Base-by-base conservation (phyloP, 371 early-diverging fungal genomes). In the Apophysomyces ossiformis region DNA sequence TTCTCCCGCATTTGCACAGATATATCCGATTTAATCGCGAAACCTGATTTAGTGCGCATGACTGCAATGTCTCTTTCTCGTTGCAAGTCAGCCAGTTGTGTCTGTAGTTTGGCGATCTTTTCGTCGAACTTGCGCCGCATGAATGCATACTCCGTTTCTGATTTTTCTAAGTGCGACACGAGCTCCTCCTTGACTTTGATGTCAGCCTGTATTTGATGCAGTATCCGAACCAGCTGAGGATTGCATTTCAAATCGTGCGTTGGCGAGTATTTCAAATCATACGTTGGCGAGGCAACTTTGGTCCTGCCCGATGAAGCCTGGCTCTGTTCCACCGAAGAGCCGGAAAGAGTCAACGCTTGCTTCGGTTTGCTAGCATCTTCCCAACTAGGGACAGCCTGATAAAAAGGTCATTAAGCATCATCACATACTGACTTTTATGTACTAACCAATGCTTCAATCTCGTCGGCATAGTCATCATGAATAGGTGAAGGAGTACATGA, bases 101-200 rank as follows among this genome's bases (percentile, higher is more conserved):
- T 63, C 64, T 91, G 89, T 60, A 93, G 76, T 3, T 75, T 66
- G 6, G 67, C 61, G 32, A 94, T 76, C 67, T 90, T 89, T 13
- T 87, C 86, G 61, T 94, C 92, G 70, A 92, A 94, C 47, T 91
- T 87, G 32, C 77, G 74, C 7, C 85, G 74, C 90, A 90, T 87
- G 26, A 77, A 80, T 0, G 75, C 59, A 61, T 84, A 86, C 46
- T 90, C 87, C 11, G 72, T 75, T 62, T 88, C 88, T 3, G 83
- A 81, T 44, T 75, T 76, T 69, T 87, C 89, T 1, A 89, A 75
- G 57, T 84, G 85, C 35, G 69, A 63, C 5, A 85, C 84, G 1
- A 87, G 80, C 45, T 82, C 84, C 60, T 85, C 85, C 65, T 87
- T 87, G 56, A 89, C 89, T 39, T 82, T 79, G 68, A 92, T 92